Percentiles rank a stretch among this genome's conserved stretches.
These are phyloP conservation scores for Naganishia albida DNA, from an alignment of 1,284 basidiomycete species.

Conservation along the genomic window DNA sequence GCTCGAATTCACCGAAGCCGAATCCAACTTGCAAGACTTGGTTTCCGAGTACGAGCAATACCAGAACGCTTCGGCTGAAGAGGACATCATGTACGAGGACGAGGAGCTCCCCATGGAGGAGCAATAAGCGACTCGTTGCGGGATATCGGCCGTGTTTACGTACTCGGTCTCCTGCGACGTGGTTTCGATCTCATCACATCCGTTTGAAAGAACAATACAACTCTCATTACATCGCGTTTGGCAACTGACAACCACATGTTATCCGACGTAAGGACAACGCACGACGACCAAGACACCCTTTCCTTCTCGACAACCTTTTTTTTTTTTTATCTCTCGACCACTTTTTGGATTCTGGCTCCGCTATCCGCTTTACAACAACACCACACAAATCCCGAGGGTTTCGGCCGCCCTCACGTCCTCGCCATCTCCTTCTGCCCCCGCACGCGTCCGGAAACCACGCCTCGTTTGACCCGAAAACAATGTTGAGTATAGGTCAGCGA, in stretches of 20 bases:
- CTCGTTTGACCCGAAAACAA: slow-evolving; percentile 21
- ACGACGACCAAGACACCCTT: slow-evolving; percentile 23
- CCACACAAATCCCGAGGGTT: slow-evolving; percentile 30
- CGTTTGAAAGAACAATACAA: neutral
- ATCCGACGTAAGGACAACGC: slow-evolving; percentile 22
- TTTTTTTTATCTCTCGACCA: neutral
- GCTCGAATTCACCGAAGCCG: slow-evolving; percentile 86
- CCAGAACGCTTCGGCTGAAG: slow-evolving; percentile 72
- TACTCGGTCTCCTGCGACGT: slow-evolving; percentile 1
- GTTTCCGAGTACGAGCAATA: slow-evolving; percentile 66
- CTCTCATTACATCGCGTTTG: slow-evolving; percentile 15
- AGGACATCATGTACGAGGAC: slow-evolving; percentile 55
- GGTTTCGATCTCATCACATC: slow-evolving; percentile 1
- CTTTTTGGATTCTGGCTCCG: slow-evolving; percentile 6
- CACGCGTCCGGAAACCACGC: slow-evolving; percentile 1
- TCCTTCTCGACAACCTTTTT: neutral
- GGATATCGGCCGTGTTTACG: neutral
- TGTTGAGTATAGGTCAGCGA: slow-evolving; percentile 21
- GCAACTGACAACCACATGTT: neutral
- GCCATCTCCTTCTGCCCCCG: slow-evolving; percentile 20
- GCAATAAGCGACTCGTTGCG: slow-evolving; percentile 17
- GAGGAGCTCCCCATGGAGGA: slow-evolving; percentile 35
- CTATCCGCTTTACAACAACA: slow-evolving; percentile 26
- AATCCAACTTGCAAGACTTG: slow-evolving; percentile 51
- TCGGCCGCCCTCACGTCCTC: slow-evolving; percentile 30